Conservation (phyloP, 192 early-diverging fungal species). For the Dissophora ornata region DNA sequence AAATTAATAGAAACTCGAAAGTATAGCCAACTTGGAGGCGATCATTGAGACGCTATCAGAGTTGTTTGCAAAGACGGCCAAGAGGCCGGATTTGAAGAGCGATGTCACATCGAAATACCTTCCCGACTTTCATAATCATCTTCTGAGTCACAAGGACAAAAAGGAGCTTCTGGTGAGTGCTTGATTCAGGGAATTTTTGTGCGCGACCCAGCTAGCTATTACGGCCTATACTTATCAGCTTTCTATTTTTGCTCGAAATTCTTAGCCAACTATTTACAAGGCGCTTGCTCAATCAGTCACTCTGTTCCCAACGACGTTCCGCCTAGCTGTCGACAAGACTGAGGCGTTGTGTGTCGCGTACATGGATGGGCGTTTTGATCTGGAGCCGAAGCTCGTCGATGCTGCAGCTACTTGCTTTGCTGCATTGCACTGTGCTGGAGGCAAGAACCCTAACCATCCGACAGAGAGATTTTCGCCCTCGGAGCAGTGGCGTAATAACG, state of each 20-base stretch:
- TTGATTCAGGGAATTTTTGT: too few species aligned
- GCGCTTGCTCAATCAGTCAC: constrained; percentile 58
- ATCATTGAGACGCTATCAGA: constrained; percentile 58
- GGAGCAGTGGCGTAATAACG: constrained; percentile 58
- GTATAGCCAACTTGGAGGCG: constrained; percentile 41
- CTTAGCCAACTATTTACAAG: constrained; percentile 57
- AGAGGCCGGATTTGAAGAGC: constrained; percentile 65
- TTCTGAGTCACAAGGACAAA: constrained; percentile 57
- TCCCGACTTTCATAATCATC: constrained; percentile 59
- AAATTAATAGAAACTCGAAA: constrained; percentile 64
- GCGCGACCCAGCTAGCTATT: not conserved
- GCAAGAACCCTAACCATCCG: constrained; percentile 54
- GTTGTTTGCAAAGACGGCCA: constrained; percentile 60
- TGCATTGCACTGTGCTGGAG: constrained; percentile 50
- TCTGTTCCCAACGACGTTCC: constrained; percentile 62
- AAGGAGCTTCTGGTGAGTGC: constrained; percentile 58
- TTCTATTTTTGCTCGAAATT: too few species aligned
- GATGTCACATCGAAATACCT: constrained; percentile 64
- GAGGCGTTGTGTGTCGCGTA: constrained; percentile 62
- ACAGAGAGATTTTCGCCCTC: constrained; percentile 46
- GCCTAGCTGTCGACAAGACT: constrained; percentile 55
- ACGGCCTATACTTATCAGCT: too few species aligned
- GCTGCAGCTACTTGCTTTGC: constrained; percentile 57
- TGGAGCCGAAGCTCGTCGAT: constrained; percentile 40
- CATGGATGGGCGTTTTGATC: constrained; percentile 58